A percentile compares a stretch with the other conserved stretches of the same genome.
Conservation (phyloP, 2,329 filamentous ascomycete species). For the Coleophoma cylindrospora region DNA sequence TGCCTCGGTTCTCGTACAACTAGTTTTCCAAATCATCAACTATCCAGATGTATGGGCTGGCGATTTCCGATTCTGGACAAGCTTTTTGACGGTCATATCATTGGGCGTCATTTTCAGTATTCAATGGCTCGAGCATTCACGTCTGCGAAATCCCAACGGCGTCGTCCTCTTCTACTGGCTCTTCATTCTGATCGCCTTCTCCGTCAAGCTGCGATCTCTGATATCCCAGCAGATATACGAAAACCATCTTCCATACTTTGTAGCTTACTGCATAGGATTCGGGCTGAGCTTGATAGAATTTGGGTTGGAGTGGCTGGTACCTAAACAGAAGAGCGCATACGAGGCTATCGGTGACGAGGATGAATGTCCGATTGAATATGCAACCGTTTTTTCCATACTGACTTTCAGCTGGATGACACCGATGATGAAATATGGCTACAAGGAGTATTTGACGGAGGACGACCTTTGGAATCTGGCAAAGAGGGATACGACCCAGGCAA, state of each 20-base stretch:
- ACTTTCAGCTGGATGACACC: slow-evolving; percentile 99
- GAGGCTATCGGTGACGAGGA: slow-evolving; percentile 63
- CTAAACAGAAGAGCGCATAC: slow-evolving; percentile 65
- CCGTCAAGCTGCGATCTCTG: slow-evolving; percentile 63
- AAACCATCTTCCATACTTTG: slow-evolving; percentile 55
- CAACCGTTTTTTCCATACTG: slow-evolving; percentile 86
- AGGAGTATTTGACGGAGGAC: slow-evolving; percentile 85
- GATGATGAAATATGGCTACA: slow-evolving; percentile 93
- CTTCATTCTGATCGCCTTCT: slow-evolving; percentile 58
- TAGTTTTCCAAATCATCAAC: slow-evolving; percentile 54
- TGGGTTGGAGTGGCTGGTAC: slow-evolving; percentile 62
- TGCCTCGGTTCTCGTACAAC: slow-evolving; percentile 52
- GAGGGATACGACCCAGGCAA: slow-evolving; percentile 72
- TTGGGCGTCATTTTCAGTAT: slow-evolving; percentile 58
- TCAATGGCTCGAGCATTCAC: slow-evolving; percentile 67
- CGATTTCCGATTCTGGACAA: slow-evolving; percentile 69
- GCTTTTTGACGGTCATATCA: slow-evolving; percentile 55
- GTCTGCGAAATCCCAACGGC: slow-evolving; percentile 64
- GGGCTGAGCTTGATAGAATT: slow-evolving; percentile 58
- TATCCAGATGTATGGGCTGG: slow-evolving; percentile 54
- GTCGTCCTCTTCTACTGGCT: slow-evolving; percentile 72
- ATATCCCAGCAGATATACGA: slow-evolving; percentile 55
- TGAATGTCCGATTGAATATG: slow-evolving; percentile 75
- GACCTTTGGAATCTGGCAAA: slow-evolving; percentile 90
- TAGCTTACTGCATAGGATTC: slow-evolving; percentile 54